phyloP scores from a whole-genome alignment of 108 stramenopile species.

The Pseudonitzschia delicatissima region DNA sequence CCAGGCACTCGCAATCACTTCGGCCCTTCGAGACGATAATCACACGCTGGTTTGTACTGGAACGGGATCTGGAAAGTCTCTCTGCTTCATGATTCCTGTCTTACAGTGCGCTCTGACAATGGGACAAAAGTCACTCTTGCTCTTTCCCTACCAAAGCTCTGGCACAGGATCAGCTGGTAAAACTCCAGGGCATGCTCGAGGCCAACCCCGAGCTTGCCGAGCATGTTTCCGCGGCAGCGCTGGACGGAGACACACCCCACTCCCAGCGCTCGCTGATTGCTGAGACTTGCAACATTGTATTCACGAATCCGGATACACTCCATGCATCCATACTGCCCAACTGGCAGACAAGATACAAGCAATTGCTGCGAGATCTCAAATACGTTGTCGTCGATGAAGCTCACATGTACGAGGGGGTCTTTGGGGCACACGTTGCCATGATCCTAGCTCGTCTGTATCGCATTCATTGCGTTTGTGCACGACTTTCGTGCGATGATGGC shows the following conservation, averaged over 20 bases:
- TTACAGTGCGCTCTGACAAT: slow-evolving; percentile 50
- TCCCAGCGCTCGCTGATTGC: slow-evolving; percentile 61
- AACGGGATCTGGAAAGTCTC: slow-evolving; percentile 86
- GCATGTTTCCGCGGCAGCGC: slow-evolving; percentile 51
- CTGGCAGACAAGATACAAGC: slow-evolving; percentile 63
- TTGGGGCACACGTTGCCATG: slow-evolving; percentile 94
- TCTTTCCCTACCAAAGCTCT: slow-evolving; percentile 98
- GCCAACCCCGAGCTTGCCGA: slow-evolving; percentile 19
- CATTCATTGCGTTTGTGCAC: slow-evolving; percentile 20
- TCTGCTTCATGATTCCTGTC: slow-evolving; percentile 85
- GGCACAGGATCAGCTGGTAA: slow-evolving; percentile 94
- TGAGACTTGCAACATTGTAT: slow-evolving; percentile 70
- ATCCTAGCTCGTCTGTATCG: slow-evolving; percentile 87
- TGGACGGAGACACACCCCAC: slow-evolving; percentile 84
- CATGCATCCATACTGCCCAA: slow-evolving; percentile 91
- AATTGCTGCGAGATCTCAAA: slow-evolving; percentile 51
- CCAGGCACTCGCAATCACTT: slow-evolving; percentile 81
- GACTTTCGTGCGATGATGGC: neutral
- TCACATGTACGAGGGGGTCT: slow-evolving; percentile 89
- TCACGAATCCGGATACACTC: slow-evolving; percentile 97
- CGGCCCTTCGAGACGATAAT: slow-evolving; percentile 39
- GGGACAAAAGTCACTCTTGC: slow-evolving; percentile 55
- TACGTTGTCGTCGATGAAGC: slow-evolving; percentile 95
- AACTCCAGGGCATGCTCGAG: slow-evolving; percentile 50
- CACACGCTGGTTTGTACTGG: slow-evolving; percentile 86